Evolutionary conservation across 768 basidiomycete species (phyloP).

Genomic region (Cystofilobasidium bisporidii): DNA sequence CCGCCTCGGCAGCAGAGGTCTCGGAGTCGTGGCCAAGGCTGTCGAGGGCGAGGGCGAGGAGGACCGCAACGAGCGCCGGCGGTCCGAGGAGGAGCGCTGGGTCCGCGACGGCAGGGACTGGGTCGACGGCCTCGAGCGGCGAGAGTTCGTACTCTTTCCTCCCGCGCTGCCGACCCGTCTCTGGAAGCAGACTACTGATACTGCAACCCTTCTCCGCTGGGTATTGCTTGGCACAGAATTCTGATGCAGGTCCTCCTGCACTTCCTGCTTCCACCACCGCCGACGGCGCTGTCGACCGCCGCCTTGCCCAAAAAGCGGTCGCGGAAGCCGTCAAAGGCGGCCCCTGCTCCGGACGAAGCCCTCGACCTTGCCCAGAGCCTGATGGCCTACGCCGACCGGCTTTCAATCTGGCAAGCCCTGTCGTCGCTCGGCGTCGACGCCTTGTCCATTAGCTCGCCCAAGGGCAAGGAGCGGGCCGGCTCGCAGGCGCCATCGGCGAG

Average conservation of each 20-base stretch:
- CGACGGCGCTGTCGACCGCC: neutral
- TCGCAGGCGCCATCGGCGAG: neutral
- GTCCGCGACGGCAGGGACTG: constrained; percentile 8
- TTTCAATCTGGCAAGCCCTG: constrained; percentile 26
- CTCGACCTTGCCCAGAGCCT: constrained; percentile 13
- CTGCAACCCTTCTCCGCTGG: neutral
- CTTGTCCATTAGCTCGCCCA: neutral
- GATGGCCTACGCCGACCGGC: constrained; percentile 22
- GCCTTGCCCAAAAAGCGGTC: constrained; percentile 9
- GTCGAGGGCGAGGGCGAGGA: neutral
- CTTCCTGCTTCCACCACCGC: constrained; percentile 14
- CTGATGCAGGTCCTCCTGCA: constrained; percentile 23
- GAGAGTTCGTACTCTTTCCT: constrained; percentile 9
- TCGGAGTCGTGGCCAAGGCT: neutral
- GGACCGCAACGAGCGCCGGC: neutral
- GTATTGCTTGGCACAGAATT: neutral
- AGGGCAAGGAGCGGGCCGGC: neutral
- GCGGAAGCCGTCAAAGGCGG: neutral
- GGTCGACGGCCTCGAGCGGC: constrained; percentile 23
- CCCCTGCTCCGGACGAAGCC: neutral
- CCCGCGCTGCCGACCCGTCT: neutral
- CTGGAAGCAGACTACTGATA: too few relatives aligned
- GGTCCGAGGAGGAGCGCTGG: constrained; percentile 13
- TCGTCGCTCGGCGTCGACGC: constrained; percentile 16
- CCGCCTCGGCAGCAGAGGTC: neutral